A percentile compares a stretch with the other conserved stretches of the same genome.
phyloP scores from a whole-genome alignment of 208 protist species.

The Acanthamoeba castellanii region DNA sequence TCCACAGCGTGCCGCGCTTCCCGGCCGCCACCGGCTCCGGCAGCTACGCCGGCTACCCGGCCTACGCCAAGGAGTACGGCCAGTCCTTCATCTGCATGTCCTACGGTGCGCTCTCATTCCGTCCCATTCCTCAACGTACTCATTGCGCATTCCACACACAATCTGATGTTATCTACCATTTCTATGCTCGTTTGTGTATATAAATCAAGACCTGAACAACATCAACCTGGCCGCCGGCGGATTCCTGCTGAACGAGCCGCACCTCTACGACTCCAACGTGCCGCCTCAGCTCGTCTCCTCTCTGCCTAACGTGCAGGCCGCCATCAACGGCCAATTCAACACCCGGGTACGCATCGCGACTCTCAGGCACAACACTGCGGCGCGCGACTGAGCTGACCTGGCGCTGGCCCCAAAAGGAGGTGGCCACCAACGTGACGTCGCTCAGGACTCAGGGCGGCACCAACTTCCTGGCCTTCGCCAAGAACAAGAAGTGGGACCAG shows the following conservation, averaged over 20 bases:
- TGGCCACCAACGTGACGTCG: constrained; percentile 34
- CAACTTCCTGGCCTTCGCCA: constrained; percentile 76
- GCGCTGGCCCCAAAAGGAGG: not conserved
- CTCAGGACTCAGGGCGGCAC: constrained; percentile 22
- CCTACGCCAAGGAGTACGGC: constrained; percentile 78
- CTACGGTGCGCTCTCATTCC: constrained; percentile 27
- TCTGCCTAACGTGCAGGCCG: constrained; percentile 33
- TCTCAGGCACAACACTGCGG: too few species aligned
- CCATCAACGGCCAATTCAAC: constrained; percentile 28
- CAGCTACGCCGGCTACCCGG: constrained; percentile 72
- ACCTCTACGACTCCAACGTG: constrained; percentile 70
- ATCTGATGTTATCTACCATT: not conserved
- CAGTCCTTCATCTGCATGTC: constrained; percentile 84
- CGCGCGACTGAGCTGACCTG: too few species aligned
- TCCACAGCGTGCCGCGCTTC: constrained; percentile 80
- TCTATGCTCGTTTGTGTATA: not conserved
- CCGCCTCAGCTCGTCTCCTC: not conserved
- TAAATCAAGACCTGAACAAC: not conserved
- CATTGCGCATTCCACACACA: not conserved
- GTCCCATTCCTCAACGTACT: not conserved
- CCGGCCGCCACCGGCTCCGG: constrained; percentile 41
- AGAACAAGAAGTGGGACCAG: constrained; percentile 82
- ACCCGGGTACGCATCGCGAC: not conserved
- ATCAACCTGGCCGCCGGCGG: constrained; percentile 26
- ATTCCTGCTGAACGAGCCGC: constrained; percentile 64